phyloP scores from a whole-genome alignment of 495 filamentous ascomycete genomes.

The Eremomyces bilateralis region DNA sequence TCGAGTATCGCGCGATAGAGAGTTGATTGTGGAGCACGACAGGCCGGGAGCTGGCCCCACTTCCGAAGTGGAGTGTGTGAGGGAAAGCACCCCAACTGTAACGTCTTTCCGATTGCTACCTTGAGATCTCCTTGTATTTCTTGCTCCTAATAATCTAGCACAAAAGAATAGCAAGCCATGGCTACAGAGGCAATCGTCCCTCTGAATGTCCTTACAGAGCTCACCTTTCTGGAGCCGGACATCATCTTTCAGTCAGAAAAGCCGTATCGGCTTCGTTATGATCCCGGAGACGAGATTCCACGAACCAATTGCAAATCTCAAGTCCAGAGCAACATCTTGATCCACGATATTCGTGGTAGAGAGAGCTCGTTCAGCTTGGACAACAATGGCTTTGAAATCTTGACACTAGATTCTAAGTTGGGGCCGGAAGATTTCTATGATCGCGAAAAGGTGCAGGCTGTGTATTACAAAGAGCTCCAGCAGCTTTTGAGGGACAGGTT shows the following conservation, averaged over 20 bases:
- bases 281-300: slow-evolving; percentile 1
- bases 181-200: no score
- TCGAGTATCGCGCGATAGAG: no score
- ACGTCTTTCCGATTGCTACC: no score
- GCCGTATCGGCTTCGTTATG: slow-evolving; percentile 2
- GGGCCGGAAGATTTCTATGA: slow-evolving; percentile 2
- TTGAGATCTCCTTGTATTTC: no score
- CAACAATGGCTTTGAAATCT: slow-evolving; percentile 1
- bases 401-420: slow-evolving; percentile 1
- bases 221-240: slow-evolving; percentile 4
- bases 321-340: background rate
- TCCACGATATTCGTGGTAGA: background rate
- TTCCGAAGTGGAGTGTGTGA: no score
- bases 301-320: slow-evolving; percentile 2
- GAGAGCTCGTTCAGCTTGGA: background rate
- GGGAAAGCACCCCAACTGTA: no score
- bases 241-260: slow-evolving; percentile 8
- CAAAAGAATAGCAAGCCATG: no score
- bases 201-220: background rate
- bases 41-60: no score
- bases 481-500: background rate
- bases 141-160: no score
- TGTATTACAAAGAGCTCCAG: slow-evolving; percentile 1
- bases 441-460: slow-evolving; percentile 1
- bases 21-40: no score